Evolutionary conservation across 306 rosid genomes (phyloP), one percentile per base, ranked within the genome.

Genomic region (Vicia villosa): DNA sequence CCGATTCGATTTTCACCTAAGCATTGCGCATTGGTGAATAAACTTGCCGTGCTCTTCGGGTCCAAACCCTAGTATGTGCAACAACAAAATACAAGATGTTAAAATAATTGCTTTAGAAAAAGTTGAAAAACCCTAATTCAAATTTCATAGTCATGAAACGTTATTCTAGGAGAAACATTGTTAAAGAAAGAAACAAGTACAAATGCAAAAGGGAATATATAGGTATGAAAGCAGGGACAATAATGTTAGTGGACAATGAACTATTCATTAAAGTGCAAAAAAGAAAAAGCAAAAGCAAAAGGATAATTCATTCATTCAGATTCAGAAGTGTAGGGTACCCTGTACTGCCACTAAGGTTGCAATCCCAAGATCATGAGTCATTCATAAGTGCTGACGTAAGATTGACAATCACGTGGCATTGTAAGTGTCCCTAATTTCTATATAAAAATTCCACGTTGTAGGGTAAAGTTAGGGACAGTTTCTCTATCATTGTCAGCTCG

Each of bases 21-120:
- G 74, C 92, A 94, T 49, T 94, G 97, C 12, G 97, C 99, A n/a
- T 94, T 84, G n/a, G 83, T 75, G 66, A 94, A 91, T 76, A 94
- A 69, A 65, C 96, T 86, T 12, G 97, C 97, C 16, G 99, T 91
- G 80, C 76, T 84, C 83, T 87, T 91, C 3, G 99, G 99, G 54
- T 94, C 99, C 71, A 94, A 84, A 24, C 97, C 99, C 99, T 90
- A 72, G 19, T 32, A 17, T 42, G 15, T 8, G 15, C 20, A 10
- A 1, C 37, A 70, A 12, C 3, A 70, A 64, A 71, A 68, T 10
- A 14, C 6, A 32, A 57, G 2, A 24, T 22, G 9, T 22, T 54
- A 21, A 24, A 22, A 24, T 3, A 24, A 24, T 22, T 22, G 3
- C 3, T 45, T 14, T 0, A 1, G 0, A 6, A 15, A 15, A 2